Base-by-base conservation (phyloP, 805 yeast species). In the Candida nemodendra region DNA sequence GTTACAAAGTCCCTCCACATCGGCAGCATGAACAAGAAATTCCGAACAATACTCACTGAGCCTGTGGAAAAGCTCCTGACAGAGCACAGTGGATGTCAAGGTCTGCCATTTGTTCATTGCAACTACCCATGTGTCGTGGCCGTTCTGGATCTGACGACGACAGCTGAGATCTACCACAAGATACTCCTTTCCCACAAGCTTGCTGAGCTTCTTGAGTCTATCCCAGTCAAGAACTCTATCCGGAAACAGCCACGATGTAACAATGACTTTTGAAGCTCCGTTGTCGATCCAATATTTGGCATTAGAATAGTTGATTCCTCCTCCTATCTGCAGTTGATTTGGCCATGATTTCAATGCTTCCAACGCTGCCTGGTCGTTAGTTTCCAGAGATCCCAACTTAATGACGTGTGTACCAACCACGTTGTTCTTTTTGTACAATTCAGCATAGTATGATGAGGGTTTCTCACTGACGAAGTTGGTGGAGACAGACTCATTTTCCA, bases 21-120 rank as follows among this genome's bases (percentile, higher is more conserved):
- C 99, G 0, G 99, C 99, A 3, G 99, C 99, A 65, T 93, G 99
- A 13, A 93, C 82, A 37, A 93, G 66, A 55, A 91, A 86, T 64
- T 93, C 99, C 47, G 78, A 74, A 53, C 97, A 87, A 62, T 82
- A 86, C 33, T 68, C 39, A 7, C 81, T 63, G 27, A 93, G 69
- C 32, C 61, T 43, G 4, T 51, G 57, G 42, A 93, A 73, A 18
- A 84, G 73, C 18, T 72, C 74, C 34, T 61, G 58, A 33, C 68
- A 68, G 37, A 93, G 67, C 38, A 65, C 72, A 30, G 80, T 71
- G 27, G 72, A 72, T 0, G 99, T 93, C 19, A 90, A 62, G 0
- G 90, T 84, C 59, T 90, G 97, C 99, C 99, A 93, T 62, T 89
- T 84, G 64, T 93, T 90, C 79, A 89, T 93, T 2, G 98, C 96